Evolutionary conservation across 2,329 filamentous ascomycete species (phyloP), one percentile per base, ranked within the genome.

Genomic region (Stemphylium vesicarium): DNA sequence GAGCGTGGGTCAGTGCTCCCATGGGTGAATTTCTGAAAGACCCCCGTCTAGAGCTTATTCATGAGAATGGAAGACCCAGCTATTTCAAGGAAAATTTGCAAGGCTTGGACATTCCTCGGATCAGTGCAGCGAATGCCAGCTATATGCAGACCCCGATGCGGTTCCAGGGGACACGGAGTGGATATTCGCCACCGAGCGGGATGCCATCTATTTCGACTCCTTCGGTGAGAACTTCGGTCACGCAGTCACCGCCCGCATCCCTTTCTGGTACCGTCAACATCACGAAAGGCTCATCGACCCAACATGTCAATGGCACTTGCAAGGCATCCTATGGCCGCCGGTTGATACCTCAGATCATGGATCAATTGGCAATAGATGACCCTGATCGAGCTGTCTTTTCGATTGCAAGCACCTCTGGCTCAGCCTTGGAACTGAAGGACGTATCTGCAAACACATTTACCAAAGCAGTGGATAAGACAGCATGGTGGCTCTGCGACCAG

Each of bases 391-490:
- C 56, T 13, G 43, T 70, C 8, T 70, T 60, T 16, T 66, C 65
- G 0, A 31, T 66, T 7, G 43, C 61, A 7, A 37, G 31, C 9
- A 24, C 41, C 10, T 40, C 43, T 1, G 50, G 44, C 7, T 70
- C 41, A 15, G 18, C 20, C 16, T 32, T 51, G 8, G 41, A 58
- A 0, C 74, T 68, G 41, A 49, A 43, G 4, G 37, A 59, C 0
- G 59, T 77, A 6, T 65, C 70, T 2, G 73, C 69, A 33, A 33
- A 43, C 3, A 38, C 50, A 2, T 65, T 77, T 26, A 63, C 63
- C 4, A 72, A 74, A 54, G 74, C 72, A 1, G 59, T 77, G 6
- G 72, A 77, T 45, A 69, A 73, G 9, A 45, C 68, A n/a, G 67
- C 73, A 8, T 68, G 64, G 59, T 74, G 61, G 56, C 49, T 77